Conservation (phyloP, 192 early-diverging fungal species). For the Mortierella hygrophila region DNA sequence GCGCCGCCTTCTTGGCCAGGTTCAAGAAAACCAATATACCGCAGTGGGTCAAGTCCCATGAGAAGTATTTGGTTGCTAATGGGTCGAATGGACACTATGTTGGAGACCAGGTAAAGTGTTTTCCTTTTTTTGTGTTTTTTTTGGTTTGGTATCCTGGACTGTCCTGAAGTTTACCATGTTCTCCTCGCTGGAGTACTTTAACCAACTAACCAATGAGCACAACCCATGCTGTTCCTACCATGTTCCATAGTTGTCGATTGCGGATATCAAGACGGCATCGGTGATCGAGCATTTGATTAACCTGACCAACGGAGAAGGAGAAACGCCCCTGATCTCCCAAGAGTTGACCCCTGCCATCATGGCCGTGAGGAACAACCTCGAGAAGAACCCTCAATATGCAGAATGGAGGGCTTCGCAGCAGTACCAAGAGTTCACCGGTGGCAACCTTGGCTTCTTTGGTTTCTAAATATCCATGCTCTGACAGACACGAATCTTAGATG, state of each 20-base stretch:
- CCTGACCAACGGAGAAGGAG: background rate
- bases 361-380: constrained; percentile 43
- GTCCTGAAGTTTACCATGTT: no score
- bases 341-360: constrained; percentile 43
- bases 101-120: constrained; percentile 17
- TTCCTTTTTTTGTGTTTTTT: background rate
- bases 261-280: constrained; percentile 45
- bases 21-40: constrained; percentile 26
- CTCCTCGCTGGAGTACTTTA: no score
- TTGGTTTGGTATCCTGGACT: background rate
- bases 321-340: constrained; percentile 18
- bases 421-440: constrained; percentile 27
- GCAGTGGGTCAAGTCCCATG: constrained; percentile 25
- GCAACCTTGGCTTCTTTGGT: constrained; percentile 31
- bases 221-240: background rate
- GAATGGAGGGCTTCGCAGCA: constrained; percentile 30
- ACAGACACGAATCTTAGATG: no score
- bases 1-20: constrained; percentile 16
- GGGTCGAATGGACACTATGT: constrained; percentile 46
- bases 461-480: constrained; percentile 8
- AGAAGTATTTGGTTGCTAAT: constrained; percentile 31
- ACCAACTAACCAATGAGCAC: no score
- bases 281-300: constrained; percentile 32
- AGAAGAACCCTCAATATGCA: constrained; percentile 36
- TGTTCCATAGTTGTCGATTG: constrained; percentile 22